Base-by-base conservation (phyloP, 495 filamentous ascomycete species). In the Poronia punctata region DNA sequence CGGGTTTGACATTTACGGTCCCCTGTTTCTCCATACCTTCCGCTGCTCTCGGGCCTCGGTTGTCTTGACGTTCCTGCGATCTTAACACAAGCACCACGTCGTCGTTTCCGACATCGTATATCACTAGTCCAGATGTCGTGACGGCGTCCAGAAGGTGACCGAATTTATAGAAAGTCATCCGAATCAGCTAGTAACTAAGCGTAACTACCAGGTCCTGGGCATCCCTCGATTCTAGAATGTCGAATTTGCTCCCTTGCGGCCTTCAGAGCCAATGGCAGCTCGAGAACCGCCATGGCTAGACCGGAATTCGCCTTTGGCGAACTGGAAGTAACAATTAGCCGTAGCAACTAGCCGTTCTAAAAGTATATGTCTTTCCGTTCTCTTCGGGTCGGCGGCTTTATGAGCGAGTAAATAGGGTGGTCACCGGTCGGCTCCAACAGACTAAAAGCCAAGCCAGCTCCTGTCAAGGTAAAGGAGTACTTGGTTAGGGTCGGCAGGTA, bases 181-280 rank as follows among this genome's bases (percentile, higher is more conserved):
- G 46, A 5, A 70, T 60, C 4, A 56, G 48, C 16, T 61, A 43
- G 31, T 70, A 72, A 9, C 57, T 46, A n/a, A 72, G 51, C 16
- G 50, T 60, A 0, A 72, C 60, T 2, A 56, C 60, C 59, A 69
- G 65, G 35, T 70, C 67, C 44, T 72, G 67, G 3, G 59, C 63
- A 17, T 72, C 68, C 19, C 67, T 50, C 10, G 70, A n/a, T n/a
- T 7, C 27, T 9, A 34, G 16, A 19, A 21, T 27, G 35, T 17
- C 37, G 31, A 23, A 45, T 45, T 7, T 22, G 25, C 38, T 26
- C 23, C 35, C 15, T 35, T 25, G 15, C 22, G 19, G 19, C 22
- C 12, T 32, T 46, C 38, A 2, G 33, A 23, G 35, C 8, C 19
- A 22, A 17, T 16, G 20, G 32, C 17, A 20, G 45, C 20, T 23